Evolutionary conservation across 768 basidiomycete genomes (phyloP), one percentile per base, ranked within the genome.

Genomic region (Boletus pseudopeckii): DNA sequence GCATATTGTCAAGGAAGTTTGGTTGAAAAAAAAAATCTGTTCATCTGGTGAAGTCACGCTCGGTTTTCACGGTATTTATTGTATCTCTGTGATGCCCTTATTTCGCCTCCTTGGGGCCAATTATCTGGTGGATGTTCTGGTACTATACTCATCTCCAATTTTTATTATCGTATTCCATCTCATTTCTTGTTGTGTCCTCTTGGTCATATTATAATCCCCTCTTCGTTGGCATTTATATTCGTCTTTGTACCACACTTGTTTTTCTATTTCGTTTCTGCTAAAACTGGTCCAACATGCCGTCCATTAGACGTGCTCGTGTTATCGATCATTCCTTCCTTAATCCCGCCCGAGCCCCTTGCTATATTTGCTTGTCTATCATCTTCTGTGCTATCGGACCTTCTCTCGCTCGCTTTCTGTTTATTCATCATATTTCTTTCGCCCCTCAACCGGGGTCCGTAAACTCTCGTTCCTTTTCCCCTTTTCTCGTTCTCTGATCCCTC

Each of bases 131-230:
- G 50, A 61, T 32, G 39, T 45, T 43, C 33, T 34, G 47, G 50
- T 53, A 34, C 28, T 30, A 37, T 59, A 50, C 28, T 43, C 50
- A 3, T 47, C 36, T 48, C 26, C 11, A 28, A 9, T n/a, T 30
- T 43, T 50, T 41, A 54, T 57, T 50, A 18, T 45, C 28, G 4
- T 38, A 36, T 24, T 52, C 41, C 38, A 43, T 56, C 42, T 55
- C 42, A 17, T 49, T 53, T 56, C 53, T 68, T 64, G 53, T 48
- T 5, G 32, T 49, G n/a, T 41, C 18, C 34, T 52, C 54, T 58
- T 58, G 64, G 28, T 49, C 55, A 7, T 24, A 24, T 24, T 24
- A 34, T 17, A 22, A n/a, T 30, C 28, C n/a, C 18, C 38, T 50
- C 33, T 44, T 56, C 47, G 45, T 53, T 56, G 30, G 45, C 54